Evolutionary conservation across 148 eudicot genomes (phyloP), one percentile per base, ranked within the genome.

Genomic region (Fagopyrum tataricum): DNA sequence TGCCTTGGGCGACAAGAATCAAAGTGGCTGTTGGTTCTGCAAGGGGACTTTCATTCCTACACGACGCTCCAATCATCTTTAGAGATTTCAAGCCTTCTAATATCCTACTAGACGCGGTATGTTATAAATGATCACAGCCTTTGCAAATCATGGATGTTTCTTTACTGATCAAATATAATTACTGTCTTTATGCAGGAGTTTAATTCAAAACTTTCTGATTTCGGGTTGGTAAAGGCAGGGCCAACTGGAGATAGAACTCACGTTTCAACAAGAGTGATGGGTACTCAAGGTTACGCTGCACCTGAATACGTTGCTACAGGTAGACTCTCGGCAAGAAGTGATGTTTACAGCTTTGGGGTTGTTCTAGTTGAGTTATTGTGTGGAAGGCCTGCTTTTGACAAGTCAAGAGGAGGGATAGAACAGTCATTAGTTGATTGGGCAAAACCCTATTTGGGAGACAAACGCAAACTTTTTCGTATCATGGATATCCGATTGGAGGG

Each of bases 11-110:
- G 52, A 84, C 89, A 56, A 81, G 93, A 79, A 87, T 91, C 18
- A 84, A 85, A 82, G 93, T 91, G 56, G 91, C 97, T 8, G 82
- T 85, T 40, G 97, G 91, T 75, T 93, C 93, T 67, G 93, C 97
- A 0, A 73, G 86, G 68, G 93, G 97, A 41, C 88, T 91, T 62
- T 81, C 89, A 26, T 91, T 88, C 78, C 83, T 89, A 64, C 91
- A 89, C 73, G 88, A 87, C 70, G 84, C 86, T 49, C 66, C 66
- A 8, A 88, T 89, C 79, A 87, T 89, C 24, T 85, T 82, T 77
- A 88, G 94, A 7, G 91, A 87, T 78, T 87, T 89, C 69, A 89
- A 89, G 84, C 87, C 89, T 24, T 81, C 89, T 46, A 87, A 89
- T 71, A 82, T 87, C 62, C 81, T 89, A 68, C 82, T 89, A 66